Evolutionary conservation across 2,329 filamentous ascomycete species (phyloP).

Genomic region (Penicillium corylophilum): DNA sequence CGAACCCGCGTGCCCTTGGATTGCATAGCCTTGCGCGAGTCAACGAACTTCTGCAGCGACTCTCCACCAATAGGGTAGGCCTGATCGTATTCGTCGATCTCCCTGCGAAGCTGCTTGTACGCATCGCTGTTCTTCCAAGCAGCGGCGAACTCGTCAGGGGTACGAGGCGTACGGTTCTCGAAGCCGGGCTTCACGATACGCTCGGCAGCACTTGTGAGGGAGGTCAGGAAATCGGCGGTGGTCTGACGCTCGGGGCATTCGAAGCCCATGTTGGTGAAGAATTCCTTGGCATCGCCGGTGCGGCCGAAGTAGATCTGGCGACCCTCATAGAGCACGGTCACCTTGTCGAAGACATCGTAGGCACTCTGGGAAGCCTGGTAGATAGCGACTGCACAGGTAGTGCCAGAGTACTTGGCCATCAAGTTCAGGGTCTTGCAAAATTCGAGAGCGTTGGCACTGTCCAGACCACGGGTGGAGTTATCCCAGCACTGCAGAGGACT

Average conservation of each 20-base stretch:
- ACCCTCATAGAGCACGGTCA: conserved; percentile 70
- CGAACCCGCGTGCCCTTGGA: conserved; percentile 55
- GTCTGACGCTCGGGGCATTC: conserved; percentile 68
- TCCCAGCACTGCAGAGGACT: conserved; percentile 51
- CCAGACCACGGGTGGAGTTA: conserved; percentile 52
- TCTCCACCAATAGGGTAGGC: conserved; percentile 45
- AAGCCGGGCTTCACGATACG: conserved; percentile 58
- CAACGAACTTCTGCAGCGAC: conserved; percentile 40
- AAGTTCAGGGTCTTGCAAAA: conserved; percentile 55
- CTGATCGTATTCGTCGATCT: conserved; percentile 47
- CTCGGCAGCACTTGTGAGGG: conserved; percentile 65
- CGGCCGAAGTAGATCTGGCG: conserved; percentile 75
- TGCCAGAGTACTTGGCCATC: conserved; percentile 51
- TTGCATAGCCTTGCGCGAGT: conserved; percentile 45
- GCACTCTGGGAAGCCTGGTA: conserved; percentile 53
- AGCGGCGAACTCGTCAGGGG: conserved; percentile 66
- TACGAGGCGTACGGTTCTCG: conserved; percentile 64
- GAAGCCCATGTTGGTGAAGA: conserved; percentile 70
- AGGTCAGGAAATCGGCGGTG: conserved; percentile 69
- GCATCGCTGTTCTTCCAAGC: conserved; percentile 57
- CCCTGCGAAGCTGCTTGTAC: conserved; percentile 40
- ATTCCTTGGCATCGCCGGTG: conserved; percentile 59
- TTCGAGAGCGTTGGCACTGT: conserved; percentile 57
- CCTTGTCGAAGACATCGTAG: conserved; percentile 67
- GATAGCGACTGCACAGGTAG: conserved; percentile 56